Percentiles rank a stretch among this genome's conserved stretches.
phyloP scores from a whole-genome alignment of 2,329 filamentous ascomycete genomes.

The Fusarium sp. region DNA sequence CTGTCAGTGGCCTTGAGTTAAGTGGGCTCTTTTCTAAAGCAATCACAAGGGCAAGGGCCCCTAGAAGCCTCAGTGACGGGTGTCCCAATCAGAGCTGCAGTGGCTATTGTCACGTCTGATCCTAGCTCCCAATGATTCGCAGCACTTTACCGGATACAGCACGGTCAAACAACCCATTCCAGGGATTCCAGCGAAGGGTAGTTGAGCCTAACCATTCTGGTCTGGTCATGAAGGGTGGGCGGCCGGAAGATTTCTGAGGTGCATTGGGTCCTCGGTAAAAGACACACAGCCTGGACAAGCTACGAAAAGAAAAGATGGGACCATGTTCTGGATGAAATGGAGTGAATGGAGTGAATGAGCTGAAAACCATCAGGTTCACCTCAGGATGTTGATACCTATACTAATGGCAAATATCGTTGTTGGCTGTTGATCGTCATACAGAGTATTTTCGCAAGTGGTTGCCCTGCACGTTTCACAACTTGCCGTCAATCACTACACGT shows the following conservation, averaged over 20 bases:
- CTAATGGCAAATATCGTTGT: not conserved
- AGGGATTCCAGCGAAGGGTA: slow-evolving; percentile 16
- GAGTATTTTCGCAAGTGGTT: not conserved
- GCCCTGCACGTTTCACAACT: slow-evolving; percentile 17
- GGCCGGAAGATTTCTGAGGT: slow-evolving; percentile 27
- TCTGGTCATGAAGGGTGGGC: slow-evolving; percentile 15
- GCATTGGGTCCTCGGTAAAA: slow-evolving; percentile 16
- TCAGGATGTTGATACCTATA: not conserved
- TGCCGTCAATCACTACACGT: not conserved
- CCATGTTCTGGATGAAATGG: slow-evolving; percentile 3
- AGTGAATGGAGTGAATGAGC: slow-evolving; percentile 21
- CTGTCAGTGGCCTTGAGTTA: slow-evolving; percentile 33
- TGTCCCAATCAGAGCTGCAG: slow-evolving; percentile 36
- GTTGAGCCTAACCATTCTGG: slow-evolving; percentile 16
- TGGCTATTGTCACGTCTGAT: slow-evolving; percentile 11
- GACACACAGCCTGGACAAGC: not conserved
- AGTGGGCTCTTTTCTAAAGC: slow-evolving; percentile 21
- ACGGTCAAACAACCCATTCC: slow-evolving; percentile 27
- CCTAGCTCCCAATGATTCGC: slow-evolving; percentile 22
- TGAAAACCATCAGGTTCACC: slow-evolving; percentile 10
- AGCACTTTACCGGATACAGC: slow-evolving; percentile 35
- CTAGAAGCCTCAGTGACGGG: slow-evolving; percentile 12
- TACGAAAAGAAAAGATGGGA: slow-evolving; percentile 23
- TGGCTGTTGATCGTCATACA: not conserved
- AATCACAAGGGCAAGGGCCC: slow-evolving; percentile 28